Conservation (phyloP, 306 rosid species). For the Pyrus bretschneideri region DNA sequence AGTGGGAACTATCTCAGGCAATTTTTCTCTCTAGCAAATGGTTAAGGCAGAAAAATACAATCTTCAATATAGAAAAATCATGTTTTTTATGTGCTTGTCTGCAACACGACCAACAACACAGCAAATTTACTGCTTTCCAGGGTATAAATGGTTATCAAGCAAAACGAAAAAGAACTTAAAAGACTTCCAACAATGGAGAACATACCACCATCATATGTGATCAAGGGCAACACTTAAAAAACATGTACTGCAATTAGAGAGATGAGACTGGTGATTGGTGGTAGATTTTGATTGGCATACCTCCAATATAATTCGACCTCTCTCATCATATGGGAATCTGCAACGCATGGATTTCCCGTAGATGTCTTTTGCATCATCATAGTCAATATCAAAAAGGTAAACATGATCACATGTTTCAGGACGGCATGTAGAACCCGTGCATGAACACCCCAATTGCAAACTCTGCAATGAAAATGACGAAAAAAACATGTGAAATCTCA, state of each 20-base stretch:
- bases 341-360: constrained; percentile 78
- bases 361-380: constrained; percentile 86
- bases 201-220: neutral
- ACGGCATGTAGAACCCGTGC: constrained; percentile 55
- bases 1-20: neutral
- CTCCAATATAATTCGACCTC: constrained; percentile 84
- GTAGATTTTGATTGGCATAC: constrained; percentile 34
- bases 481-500: neutral
- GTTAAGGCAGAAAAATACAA: neutral
- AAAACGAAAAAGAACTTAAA: neutral
- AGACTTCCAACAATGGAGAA: neutral
- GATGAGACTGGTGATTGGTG: constrained; percentile 15
- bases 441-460: constrained; percentile 76
- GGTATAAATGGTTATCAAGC: neutral
- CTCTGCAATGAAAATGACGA: constrained; percentile 37
- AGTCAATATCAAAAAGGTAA: constrained; percentile 84
- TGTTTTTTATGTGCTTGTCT: neutral
- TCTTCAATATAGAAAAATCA: neutral
- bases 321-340: constrained; percentile 88
- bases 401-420: constrained; percentile 92
- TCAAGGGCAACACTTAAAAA: neutral
- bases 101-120: neutral
- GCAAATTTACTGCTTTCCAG: neutral
- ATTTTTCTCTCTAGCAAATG: neutral
- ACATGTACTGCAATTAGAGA: neutral